Conservation (phyloP, 306 rosid genomes). For the Rubus idaeus region DNA sequence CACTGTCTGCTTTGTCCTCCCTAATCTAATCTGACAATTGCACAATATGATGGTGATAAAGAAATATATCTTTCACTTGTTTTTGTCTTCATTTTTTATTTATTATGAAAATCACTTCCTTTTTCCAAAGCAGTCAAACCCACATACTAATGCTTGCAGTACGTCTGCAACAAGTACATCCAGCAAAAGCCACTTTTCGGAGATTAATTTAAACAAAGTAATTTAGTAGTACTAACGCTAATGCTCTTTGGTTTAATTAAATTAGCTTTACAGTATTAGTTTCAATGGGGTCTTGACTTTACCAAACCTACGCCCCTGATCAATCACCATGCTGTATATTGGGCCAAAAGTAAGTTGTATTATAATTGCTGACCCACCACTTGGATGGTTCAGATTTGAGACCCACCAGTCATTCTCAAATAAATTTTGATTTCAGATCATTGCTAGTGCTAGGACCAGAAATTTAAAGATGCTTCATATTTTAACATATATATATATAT, state of each 20-base stretch:
- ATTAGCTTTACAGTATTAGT: neutral
- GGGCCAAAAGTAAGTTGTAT: slow-evolving; percentile 3
- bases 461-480: neutral
- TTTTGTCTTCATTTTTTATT: neutral
- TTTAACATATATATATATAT: neutral
- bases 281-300: neutral
- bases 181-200: neutral
- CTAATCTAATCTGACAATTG: neutral
- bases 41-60: neutral
- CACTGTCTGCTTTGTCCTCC: no score
- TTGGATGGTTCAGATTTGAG: slow-evolving; percentile 29
- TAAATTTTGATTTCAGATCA: slow-evolving; percentile 1
- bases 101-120: neutral
- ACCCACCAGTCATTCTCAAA: slow-evolving; percentile 5
- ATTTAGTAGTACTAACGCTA: neutral
- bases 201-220: neutral
- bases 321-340: neutral
- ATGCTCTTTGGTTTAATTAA: neutral
- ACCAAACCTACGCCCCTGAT: neutral
- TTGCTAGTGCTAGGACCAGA: slow-evolving; percentile 9
- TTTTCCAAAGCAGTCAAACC: slow-evolving; percentile 5
- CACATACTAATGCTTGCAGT: neutral
- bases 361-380: slow-evolving; percentile 17
- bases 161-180: neutral
- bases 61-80: neutral